Evolutionary conservation across 108 stramenopile genomes (phyloP).

Genomic region (Pseudonitzschia delicatissima): DNA sequence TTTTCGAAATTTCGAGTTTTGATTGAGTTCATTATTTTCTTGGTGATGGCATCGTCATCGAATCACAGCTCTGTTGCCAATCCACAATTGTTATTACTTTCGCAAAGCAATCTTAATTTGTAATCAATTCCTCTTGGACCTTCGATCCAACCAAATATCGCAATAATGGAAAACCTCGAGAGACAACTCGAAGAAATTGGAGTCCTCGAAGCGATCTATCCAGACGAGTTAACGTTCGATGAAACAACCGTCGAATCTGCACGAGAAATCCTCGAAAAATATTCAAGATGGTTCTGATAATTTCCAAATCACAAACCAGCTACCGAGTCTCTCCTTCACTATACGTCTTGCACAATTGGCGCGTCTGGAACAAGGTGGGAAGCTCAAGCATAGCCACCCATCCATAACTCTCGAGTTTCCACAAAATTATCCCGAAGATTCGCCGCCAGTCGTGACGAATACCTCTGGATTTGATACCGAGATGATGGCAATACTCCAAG

Average conservation of each 20-base stretch:
- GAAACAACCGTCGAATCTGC: not conserved
- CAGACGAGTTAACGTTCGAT: not conserved
- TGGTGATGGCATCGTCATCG: too few species aligned
- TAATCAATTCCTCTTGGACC: too few species aligned
- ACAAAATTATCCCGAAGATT: not conserved
- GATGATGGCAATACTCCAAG: not conserved
- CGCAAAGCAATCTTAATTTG: too few species aligned
- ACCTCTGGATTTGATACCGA: not conserved
- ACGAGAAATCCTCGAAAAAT: not conserved
- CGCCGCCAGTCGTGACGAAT: not conserved
- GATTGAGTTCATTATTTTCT: too few species aligned
- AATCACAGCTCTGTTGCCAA: too few species aligned
- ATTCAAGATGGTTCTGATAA: not conserved
- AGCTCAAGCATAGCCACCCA: not conserved
- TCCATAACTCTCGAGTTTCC: not conserved
- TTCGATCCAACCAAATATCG: too few species aligned
- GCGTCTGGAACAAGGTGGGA: not conserved
- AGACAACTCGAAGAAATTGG: not conserved
- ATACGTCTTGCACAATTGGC: not conserved
- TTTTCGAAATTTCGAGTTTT: too few species aligned
- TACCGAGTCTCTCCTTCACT: not conserved
- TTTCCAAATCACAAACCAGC: too few species aligned
- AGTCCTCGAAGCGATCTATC: not conserved
- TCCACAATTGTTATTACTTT: too few species aligned
- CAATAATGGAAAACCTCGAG: not conserved